A percentile compares a stretch with the other conserved stretches of the same genome.
phyloP scores from a whole-genome alignment of 305 asterid genomes.

The Solanum aculeatissimum region DNA sequence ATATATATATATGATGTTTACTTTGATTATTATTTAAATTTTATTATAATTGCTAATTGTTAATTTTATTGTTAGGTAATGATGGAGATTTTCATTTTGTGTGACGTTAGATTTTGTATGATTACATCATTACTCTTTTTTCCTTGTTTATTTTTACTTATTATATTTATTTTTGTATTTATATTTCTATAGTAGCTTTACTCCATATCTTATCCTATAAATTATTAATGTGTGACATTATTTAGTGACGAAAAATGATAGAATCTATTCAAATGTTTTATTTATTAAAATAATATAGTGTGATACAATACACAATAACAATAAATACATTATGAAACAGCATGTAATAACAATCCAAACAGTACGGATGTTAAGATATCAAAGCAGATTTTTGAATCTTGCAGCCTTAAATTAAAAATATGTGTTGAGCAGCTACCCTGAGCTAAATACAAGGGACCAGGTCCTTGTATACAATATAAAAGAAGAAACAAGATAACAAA shows the following conservation, averaged over 20 bases:
- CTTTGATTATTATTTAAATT: too few species aligned
- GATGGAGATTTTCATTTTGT: not conserved
- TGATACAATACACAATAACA: too few species aligned
- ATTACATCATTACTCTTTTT: not conserved
- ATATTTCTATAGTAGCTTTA: not conserved
- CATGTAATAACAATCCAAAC: not conserved
- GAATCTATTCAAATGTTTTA: not conserved
- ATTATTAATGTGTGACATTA: not conserved
- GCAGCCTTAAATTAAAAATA: not conserved
- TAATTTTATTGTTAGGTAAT: too few species aligned
- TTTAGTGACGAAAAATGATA: not conserved
- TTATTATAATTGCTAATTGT: too few species aligned
- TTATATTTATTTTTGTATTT: not conserved
- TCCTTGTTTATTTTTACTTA: not conserved
- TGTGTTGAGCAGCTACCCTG: too few species aligned
- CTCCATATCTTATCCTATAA: not conserved
- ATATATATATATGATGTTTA: too few species aligned
- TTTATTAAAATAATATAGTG: not conserved
- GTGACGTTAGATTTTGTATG: not conserved
- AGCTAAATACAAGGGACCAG: too few species aligned
- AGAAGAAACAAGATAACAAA: too few species aligned
- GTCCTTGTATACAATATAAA: too few species aligned
- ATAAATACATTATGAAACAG: not conserved
- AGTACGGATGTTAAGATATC: not conserved
- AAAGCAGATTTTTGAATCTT: not conserved